Evolutionary conservation across 1,284 basidiomycete genomes (phyloP).

Genomic region (Trichosporon asahii): DNA sequence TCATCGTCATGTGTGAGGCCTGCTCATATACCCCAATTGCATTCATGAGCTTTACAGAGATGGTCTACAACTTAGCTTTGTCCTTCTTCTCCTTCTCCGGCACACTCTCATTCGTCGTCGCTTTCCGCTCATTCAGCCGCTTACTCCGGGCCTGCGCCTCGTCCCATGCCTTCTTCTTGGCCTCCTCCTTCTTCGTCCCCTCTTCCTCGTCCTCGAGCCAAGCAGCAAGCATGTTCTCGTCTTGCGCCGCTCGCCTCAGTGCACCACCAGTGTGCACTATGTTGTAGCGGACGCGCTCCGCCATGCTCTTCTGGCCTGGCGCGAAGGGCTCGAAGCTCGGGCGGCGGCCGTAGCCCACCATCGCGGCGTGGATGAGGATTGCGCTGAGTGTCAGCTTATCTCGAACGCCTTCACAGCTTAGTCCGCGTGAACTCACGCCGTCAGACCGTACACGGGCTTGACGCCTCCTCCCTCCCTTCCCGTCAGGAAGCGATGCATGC

Average conservation of each 20-base stretch:
- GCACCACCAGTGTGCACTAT: constrained; percentile 54
- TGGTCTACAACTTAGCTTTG: constrained; percentile 9
- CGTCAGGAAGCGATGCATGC: constrained; percentile 73
- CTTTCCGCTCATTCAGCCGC: neutral
- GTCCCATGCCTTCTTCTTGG: neutral
- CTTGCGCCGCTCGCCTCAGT: constrained; percentile 58
- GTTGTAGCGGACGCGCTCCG: constrained; percentile 61
- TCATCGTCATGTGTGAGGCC: too few relatives aligned
- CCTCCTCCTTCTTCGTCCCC: neutral
- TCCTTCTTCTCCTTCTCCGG: neutral
- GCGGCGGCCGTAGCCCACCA: constrained; percentile 59
- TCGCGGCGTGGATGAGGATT: constrained; percentile 67
- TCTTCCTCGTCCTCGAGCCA: constrained; percentile 29
- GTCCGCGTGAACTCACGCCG: constrained; percentile 57
- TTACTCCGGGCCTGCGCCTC: neutral
- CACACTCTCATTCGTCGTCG: neutral
- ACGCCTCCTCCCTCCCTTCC: constrained; percentile 73
- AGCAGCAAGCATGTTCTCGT: constrained; percentile 52
- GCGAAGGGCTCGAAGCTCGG: constrained; percentile 66
- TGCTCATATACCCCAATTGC: neutral
- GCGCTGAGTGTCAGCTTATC: constrained; percentile 52
- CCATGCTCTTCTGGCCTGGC: constrained; percentile 58
- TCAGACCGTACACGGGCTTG: constrained; percentile 77
- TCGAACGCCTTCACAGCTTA: constrained; percentile 29
- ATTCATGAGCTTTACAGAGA: neutral